Conservation (phyloP, 179 eudicot species). For the Beta corolliflora region DNA sequence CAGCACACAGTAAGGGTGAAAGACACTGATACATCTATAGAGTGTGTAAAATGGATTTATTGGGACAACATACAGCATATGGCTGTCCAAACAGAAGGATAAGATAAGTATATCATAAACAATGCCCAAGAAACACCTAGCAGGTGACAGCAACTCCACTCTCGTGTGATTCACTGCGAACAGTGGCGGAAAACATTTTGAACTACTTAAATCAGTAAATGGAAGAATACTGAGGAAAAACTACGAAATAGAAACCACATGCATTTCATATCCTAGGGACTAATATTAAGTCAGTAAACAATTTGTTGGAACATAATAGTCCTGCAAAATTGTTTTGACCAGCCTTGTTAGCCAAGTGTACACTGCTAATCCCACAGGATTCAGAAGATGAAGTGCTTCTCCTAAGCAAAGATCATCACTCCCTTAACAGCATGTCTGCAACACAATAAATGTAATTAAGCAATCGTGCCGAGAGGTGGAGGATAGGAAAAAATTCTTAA, state of each 20-base stretch:
- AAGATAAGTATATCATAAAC: slow-evolving; percentile 2
- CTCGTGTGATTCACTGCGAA: neutral
- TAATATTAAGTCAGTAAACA: slow-evolving; percentile 20
- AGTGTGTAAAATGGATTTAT: neutral
- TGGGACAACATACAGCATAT: neutral
- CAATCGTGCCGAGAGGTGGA: slow-evolving; percentile 42
- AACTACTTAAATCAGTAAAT: slow-evolving; percentile 1
- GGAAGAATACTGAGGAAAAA: neutral
- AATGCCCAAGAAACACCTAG: slow-evolving; percentile 2
- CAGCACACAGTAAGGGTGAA: neutral
- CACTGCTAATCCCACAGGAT: slow-evolving; percentile 54
- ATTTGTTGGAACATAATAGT: slow-evolving; percentile 17
- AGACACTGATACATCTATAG: neutral
- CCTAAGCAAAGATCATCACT: slow-evolving; percentile 63
- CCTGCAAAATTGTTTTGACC: slow-evolving; percentile 41
- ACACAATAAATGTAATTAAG: slow-evolving; percentile 63
- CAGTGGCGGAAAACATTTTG: neutral
- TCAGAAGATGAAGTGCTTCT: slow-evolving; percentile 59
- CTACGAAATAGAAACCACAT: neutral
- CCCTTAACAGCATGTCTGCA: slow-evolving; percentile 84
- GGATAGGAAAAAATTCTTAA: slow-evolving; percentile 41
- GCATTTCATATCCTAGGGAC: slow-evolving; percentile 24
- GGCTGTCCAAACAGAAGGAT: neutral
- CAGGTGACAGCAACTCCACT: slow-evolving; percentile 1
- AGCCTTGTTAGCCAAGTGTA: slow-evolving; percentile 53